Evolutionary conservation across 352 stramenopile species (phyloP), one percentile per base, ranked within the genome.

Genomic region (Phytopythium chamaehyphon): DNA sequence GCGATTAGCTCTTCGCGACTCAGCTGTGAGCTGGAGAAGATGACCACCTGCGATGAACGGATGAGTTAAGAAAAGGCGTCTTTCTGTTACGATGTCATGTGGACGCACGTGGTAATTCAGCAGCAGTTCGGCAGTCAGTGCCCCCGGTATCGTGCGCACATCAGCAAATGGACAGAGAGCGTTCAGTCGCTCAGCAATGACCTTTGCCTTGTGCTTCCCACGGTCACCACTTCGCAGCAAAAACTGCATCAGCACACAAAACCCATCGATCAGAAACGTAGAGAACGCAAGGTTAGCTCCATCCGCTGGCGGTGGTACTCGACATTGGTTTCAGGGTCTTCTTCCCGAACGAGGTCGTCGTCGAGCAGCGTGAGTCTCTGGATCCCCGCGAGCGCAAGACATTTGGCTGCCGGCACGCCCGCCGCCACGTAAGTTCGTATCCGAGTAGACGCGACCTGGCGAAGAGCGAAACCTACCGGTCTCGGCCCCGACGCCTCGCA

Each of bases 1-100:
- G 68, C 71, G 46, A 76, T 69, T 19, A 78, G 43, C 40, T 79
- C 71, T 63, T 74, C 68, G 12, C 64, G 57, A 12, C 57, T 67
- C 6, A 69, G 35, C 8, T 52, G 50, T 2, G 63, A 53, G 52
- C 62, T 74, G 7, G 65, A 44, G 51, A 82, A 76, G 21, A 82
- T 59, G 0, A 78, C 60, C 2, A 75, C 62, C 71, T 82, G 50
- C 19, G 6, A 44, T 22, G 15, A 15, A 37, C n/a, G 33, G 6
- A 26, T 24, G 36, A 22, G 16, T 23, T 24, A 44, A 43, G 14
- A 21, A 37, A 1, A 36, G 31, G n/a, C 18, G 6, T 28, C 36
- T 44, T 6, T 46, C 15, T 36, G 12, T 26, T 10, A 53, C 3
- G n/a, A 21, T 22, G 8, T n/a, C 24, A 33, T n/a, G 11, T 21